Conservation (phyloP, 371 early-diverging fungal species). For the Mucor mucedo region DNA sequence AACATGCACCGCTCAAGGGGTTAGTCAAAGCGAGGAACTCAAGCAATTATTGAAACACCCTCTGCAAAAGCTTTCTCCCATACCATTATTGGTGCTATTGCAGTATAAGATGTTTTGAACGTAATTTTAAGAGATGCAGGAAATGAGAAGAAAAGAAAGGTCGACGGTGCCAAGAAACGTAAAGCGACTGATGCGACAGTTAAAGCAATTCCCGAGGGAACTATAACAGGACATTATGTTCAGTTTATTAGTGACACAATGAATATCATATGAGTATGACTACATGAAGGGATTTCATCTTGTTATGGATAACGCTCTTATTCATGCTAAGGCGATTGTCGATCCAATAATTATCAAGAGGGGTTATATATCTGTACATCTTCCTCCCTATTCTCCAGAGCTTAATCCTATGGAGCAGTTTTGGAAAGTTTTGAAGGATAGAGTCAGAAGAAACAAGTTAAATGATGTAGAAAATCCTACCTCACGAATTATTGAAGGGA, state of each 20-base stretch:
- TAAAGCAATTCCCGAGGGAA: not conserved
- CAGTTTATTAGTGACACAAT: slow-evolving; percentile 15
- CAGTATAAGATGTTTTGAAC: slow-evolving; percentile 6
- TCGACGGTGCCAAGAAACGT: slow-evolving; percentile 7
- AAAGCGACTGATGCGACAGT: not conserved
- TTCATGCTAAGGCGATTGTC: not conserved
- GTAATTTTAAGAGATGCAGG: slow-evolving; percentile 10
- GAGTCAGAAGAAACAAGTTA: slow-evolving; percentile 13
- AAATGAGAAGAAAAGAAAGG: slow-evolving; percentile 15
- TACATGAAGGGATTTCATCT: slow-evolving; percentile 4
- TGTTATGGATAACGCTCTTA: slow-evolving; percentile 16
- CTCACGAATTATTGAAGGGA: slow-evolving; percentile 17
- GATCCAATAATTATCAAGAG: not conserved
- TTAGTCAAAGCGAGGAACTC: slow-evolving; percentile 15
- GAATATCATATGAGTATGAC: slow-evolving; percentile 25
- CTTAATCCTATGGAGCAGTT: too few species aligned
- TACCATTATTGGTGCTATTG: slow-evolving; percentile 24
- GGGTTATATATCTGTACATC: not conserved
- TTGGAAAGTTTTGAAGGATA: slow-evolving; percentile 15
- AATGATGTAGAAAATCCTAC: slow-evolving; percentile 5
- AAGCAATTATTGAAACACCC: slow-evolving; percentile 7
- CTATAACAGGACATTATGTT: slow-evolving; percentile 2
- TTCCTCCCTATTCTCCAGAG: not conserved
- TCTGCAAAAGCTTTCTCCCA: slow-evolving; percentile 16
- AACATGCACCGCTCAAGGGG: slow-evolving; percentile 5